These are phyloP conservation scores for Cystobasidium sp. DNA, from an alignment of 1,284 basidiomycete species.

Conservation along the genomic window DNA sequence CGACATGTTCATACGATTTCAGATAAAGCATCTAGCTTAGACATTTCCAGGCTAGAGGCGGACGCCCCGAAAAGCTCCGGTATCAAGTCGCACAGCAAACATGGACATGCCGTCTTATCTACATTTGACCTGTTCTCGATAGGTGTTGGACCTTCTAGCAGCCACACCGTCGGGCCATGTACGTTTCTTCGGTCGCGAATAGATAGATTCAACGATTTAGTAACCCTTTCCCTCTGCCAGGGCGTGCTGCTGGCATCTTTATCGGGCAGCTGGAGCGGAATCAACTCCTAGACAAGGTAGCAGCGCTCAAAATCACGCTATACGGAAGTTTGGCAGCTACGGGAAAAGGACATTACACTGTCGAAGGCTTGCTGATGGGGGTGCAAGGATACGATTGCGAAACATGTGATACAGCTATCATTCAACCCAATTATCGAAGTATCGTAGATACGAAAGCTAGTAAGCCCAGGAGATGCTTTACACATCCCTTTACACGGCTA, in stretches of 20 bases:
- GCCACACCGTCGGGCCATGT: slow-evolving; percentile 62
- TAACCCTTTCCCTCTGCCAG: not conserved
- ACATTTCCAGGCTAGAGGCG: not conserved
- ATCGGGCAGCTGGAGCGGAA: slow-evolving; percentile 69
- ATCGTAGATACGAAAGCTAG: slow-evolving; percentile 52
- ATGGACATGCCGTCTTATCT: slow-evolving; percentile 39
- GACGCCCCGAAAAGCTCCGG: not conserved
- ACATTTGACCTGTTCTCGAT: slow-evolving; percentile 78
- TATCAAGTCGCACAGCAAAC: slow-evolving; percentile 39
- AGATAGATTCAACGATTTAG: not conserved
- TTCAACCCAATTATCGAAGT: slow-evolving; percentile 59
- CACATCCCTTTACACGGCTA: not conserved
- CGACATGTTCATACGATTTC: not conserved
- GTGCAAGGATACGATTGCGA: slow-evolving; percentile 57
- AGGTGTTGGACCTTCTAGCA: slow-evolving; percentile 63
- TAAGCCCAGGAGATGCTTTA: slow-evolving; percentile 61
- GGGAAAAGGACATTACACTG: slow-evolving; percentile 68
- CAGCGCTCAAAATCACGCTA: slow-evolving; percentile 81
- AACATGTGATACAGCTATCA: slow-evolving; percentile 76
- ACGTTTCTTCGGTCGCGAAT: not conserved
- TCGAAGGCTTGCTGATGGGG: slow-evolving; percentile 30
- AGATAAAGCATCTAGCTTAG: not conserved
- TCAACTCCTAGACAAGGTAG: slow-evolving; percentile 72
- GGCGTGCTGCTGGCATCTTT: slow-evolving; percentile 40
- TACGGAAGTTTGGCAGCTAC: slow-evolving; percentile 64